Base-by-base conservation (phyloP, 208 protist species). In the Naegleria lovaniensis region DNA sequence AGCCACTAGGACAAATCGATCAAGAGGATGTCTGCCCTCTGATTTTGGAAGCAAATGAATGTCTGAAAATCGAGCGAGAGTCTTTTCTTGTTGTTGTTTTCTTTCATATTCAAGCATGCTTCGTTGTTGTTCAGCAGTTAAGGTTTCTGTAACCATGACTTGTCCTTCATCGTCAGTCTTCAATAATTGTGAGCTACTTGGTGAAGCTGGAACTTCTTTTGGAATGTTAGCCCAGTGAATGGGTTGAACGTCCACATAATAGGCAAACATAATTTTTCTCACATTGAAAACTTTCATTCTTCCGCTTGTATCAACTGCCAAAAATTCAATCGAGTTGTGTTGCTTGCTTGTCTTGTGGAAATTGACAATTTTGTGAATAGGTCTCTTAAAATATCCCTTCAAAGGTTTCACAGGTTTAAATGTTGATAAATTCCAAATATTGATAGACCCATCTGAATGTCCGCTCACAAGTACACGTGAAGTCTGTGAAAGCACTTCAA, bases 321-420 rank as follows among this genome's bases (percentile, higher is more conserved):
- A 79, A 79, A 79, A 79, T 36, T 79, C 67, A 79, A 79, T 79
- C 6, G 67, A 19, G n/a, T 79, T 79, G n/a, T 36, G 7, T 36
- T 79, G 67, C 9, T 79, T 79, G 29, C 67, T 79, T 36, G 67
- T 79, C 36, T 79, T 79, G 29, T 79, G 67, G 5, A 79, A 79
- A 79, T 79, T 79, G 0, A 36, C 29, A 79, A 79, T 79, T 79
- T 79, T 79, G 6, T 36, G 29, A 79, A 79, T 33, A 36, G 67
- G 67, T 36, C 6, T 79, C n/a, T 25, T 79, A 33, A 79, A 79
- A 79, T 79, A 79, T 79, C 67, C 67, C 9, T 85, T 85, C 5
- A 85, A 15, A 29, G n/a, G 11, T 85, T 85, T 85, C 9, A 85
- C n/a, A 29, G 83, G 83, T 85, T 39, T 85, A 48, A 48, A 85